Evolutionary conservation across 2,329 filamentous ascomycete species (phyloP).

Genomic region (Trichoderma citrinoviride): DNA sequence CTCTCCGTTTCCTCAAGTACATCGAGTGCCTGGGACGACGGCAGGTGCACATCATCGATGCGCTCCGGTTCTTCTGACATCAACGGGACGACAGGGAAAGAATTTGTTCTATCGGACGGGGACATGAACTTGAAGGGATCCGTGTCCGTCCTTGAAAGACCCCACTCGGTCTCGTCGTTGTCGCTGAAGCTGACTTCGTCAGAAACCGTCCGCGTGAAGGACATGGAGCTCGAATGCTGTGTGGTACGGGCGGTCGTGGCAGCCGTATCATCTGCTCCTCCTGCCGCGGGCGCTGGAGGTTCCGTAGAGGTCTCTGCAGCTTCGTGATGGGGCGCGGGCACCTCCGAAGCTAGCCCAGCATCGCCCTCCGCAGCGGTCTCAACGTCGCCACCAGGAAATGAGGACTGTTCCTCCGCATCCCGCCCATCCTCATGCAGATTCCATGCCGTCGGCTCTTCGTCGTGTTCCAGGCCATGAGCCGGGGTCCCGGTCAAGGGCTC

Average conservation of each 20-base stretch:
- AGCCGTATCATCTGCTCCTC: not conserved
- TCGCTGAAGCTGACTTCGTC: conserved; percentile 59
- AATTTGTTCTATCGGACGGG: conserved; percentile 58
- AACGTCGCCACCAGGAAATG: conserved; percentile 27
- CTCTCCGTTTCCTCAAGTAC: conserved; percentile 53
- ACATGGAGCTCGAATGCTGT: conserved; percentile 60
- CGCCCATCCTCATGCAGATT: conserved; percentile 13
- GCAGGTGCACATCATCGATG: conserved; percentile 41
- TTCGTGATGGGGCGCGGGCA: conserved; percentile 22
- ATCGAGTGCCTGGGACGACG: conserved; percentile 52
- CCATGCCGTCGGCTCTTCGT: not conserved
- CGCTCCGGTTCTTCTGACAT: conserved; percentile 30
- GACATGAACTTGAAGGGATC: conserved; percentile 58
- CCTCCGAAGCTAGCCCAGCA: conserved; percentile 30
- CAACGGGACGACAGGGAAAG: conserved; percentile 58
- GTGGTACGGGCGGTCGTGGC: conserved; percentile 27
- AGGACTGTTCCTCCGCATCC: conserved; percentile 24
- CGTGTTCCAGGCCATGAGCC: not conserved
- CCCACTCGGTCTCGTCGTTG: conserved; percentile 61
- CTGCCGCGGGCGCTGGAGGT: not conserved
- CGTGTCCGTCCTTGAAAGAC: conserved; percentile 48
- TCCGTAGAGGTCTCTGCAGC: conserved; percentile 4
- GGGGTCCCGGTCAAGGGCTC: conserved; percentile 15
- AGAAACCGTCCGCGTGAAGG: conserved; percentile 63
- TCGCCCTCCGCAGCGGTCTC: conserved; percentile 30